These are phyloP conservation scores for Stephania cephalantha DNA, from an alignment of 164 flowering plant species.

Conservation along the genomic window DNA sequence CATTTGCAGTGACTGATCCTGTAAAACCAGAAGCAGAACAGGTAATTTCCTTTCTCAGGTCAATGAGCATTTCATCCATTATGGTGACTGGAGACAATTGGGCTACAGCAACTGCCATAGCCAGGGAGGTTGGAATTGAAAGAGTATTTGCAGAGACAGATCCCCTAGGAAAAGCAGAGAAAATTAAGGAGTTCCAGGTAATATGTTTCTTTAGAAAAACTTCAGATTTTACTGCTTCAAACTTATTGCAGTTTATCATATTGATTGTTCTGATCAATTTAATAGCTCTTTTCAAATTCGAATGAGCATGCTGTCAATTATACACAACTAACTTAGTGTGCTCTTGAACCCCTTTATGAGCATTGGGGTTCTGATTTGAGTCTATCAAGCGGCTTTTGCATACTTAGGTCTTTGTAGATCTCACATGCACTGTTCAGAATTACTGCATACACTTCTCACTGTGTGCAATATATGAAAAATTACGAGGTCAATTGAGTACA, in stretches of 20 bases:
- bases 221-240: background rate
- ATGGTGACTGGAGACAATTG: slow-evolving; percentile 97
- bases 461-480: no score
- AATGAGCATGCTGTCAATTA: background rate
- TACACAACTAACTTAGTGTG: background rate
- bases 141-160: slow-evolving; percentile 81
- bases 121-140: slow-evolving; percentile 71
- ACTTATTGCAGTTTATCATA: background rate
- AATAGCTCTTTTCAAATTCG: background rate
- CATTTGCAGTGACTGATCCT: slow-evolving; percentile 79
- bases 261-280: background rate
- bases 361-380: background rate
- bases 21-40: slow-evolving; percentile 80
- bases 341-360: background rate
- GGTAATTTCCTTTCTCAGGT: slow-evolving; percentile 62
- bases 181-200: slow-evolving; percentile 83
- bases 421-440: background rate
- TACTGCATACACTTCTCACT: background rate
- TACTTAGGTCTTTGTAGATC: background rate
- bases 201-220: background rate
- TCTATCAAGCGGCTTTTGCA: background rate
- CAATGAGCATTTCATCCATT: slow-evolving; percentile 68
- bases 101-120: slow-evolving; percentile 79
- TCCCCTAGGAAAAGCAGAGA: slow-evolving; percentile 84
- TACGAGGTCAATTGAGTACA: background rate